Base-by-base conservation (phyloP, 306 rosid species). In the Leucaena leucocephala region DNA sequence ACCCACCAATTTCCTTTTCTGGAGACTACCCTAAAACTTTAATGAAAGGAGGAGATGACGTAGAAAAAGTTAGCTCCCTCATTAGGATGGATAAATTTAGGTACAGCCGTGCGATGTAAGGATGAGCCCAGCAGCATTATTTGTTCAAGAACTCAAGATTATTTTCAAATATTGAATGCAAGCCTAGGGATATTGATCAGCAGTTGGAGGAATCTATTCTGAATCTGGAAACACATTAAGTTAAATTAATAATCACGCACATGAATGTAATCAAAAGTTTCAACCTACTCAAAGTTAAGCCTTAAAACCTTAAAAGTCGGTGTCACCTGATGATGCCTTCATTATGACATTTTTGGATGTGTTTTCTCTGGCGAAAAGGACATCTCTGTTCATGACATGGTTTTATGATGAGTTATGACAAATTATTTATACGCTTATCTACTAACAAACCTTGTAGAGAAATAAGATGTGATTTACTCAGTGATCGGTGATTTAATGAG, bases 261-360 rank as follows among this genome's bases (percentile, higher is more conserved):
- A 52, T 78, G 59, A 83, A 70, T 78, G 54, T 75, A 50, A 72
- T 44, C 43, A 81, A 75, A 74, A 75, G 71, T 77, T 64, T 45
- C 67, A 84, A 81, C 84, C 82, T 58, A 48, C 81, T 68, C 77
- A 66, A 58, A 54, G 22, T 80, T 74, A 46, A 40, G 79, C 48
- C 81, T 74, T 12, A 64, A 77, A 63, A 64, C 84, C 63, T 74
- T 78, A 68, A 83, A 82, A 85, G 83, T 81, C 79, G 82, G 76
- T 81, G 78, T 85, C 88, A 70, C 74, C 75, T 45, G 59, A 81
- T 75, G 78, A 71, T 14, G 79, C 43, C 46, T 72, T 81, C 68
- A 84, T 86, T 35, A 81, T 75, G 80, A 75, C 65, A 65, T 75
- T 74, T 63, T 74, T 78, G 75, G 63, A 52, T 35, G 50, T 61